Base-by-base conservation (phyloP, 2,329 filamentous ascomycete genomes). In the Fusarium staphyleae region DNA sequence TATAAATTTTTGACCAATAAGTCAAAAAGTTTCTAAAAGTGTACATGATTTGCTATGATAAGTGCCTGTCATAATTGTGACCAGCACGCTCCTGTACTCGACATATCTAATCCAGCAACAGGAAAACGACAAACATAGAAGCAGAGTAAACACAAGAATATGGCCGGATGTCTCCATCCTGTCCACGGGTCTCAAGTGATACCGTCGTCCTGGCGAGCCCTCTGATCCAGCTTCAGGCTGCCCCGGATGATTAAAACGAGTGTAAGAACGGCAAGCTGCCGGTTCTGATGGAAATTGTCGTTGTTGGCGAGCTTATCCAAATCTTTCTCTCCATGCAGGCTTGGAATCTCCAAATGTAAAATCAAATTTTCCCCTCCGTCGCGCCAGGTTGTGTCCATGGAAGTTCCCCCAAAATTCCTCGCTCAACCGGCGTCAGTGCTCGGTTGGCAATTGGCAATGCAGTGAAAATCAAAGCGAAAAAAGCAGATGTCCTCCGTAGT, bases 201-300 rank as follows among this genome's bases (percentile, higher is more conserved):
- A 66, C 45, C 50, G 63, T 68, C 66, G 55, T 68, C 64, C 66
- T 53, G 53, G 59, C 66, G 62, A 66, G 67, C 71, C 60, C 67
- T 69, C 51, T 53, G 68, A 70, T 69, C 66, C 74, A 71, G 76
- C 68, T 71, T 62, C 69, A 69, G 69, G 66, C 70, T 65, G 67
- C 70, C 68, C 60, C 65, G 68, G 68, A 68, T 57, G 72, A 80
- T 79, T 79, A 80, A 76, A 81, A 82, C 76, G 78, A 80, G 73
- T 70, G 78, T 81, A 80, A 77, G 74, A 78, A 79, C 65, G 63
- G 68, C 69, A 75, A 70, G 69, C 72, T 60, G 55, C 68, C 68
- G 64, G 26, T 48, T 52, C 62, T 34, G 52, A 48, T 59, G 43
- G 57, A 57, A 58, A 57, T 66, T 57, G 44, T 65, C 60, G 66